Conservation (phyloP, 1,284 basidiomycete genomes). For the Albatrellus sp. region DNA sequence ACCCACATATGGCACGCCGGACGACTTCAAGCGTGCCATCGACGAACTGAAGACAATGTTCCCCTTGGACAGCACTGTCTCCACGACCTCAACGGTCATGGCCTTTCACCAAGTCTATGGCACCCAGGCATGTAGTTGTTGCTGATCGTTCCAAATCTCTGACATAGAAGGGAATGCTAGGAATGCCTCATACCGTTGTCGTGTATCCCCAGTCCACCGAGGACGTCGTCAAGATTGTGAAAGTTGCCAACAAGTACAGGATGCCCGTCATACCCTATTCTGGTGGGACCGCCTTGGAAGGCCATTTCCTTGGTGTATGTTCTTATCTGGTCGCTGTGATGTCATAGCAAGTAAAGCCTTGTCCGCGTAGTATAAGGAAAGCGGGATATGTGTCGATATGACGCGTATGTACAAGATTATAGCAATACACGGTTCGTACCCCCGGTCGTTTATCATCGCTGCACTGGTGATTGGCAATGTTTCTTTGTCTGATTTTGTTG, state of each 20-base stretch:
- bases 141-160: background rate
- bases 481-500: background rate
- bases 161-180: background rate
- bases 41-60: too few relatives aligned
- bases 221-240: constrained; percentile 45
- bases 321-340: constrained; percentile 1
- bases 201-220: constrained; percentile 37
- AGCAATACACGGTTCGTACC: constrained; percentile 50
- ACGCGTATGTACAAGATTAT: constrained; percentile 77
- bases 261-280: constrained; percentile 46
- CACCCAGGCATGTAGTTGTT: constrained; percentile 29
- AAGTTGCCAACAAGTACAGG: constrained; percentile 41
- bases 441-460: background rate
- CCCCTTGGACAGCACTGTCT: too few relatives aligned
- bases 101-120: constrained; percentile 37
- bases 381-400: constrained; percentile 80
- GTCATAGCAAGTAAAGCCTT: background rate
- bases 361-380: constrained; percentile 31
- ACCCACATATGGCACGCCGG: too few relatives aligned
- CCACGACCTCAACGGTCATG: constrained; percentile 34
- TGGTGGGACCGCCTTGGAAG: constrained; percentile 48
- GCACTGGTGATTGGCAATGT: background rate
- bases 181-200: constrained; percentile 43
- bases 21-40: too few relatives aligned
- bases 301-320: constrained; percentile 49